Evolutionary conservation across 306 rosid species (phyloP), one percentile per base, ranked within the genome.

Genomic region (Ammopiptanthus mongolicus): DNA sequence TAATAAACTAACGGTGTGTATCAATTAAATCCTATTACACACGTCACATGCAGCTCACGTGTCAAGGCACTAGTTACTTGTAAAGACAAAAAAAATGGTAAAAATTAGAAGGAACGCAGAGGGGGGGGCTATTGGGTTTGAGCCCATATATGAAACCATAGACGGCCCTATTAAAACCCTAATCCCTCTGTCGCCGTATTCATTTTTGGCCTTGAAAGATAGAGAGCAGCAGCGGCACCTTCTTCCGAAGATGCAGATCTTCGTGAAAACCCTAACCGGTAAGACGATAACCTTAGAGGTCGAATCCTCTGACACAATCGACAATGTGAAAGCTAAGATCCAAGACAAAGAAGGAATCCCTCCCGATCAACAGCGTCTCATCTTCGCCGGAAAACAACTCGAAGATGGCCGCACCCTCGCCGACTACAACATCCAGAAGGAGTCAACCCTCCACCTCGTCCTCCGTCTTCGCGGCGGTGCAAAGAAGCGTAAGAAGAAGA

Each of bases 401-500:
- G 78, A 79, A 48, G 83, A 79, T 18, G 83, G 83, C 9, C 78
- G 83, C 9, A 79, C 83, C 50, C 78, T 79, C 8, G 78, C 83
- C 15, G 83, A 79, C 10, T 79, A 79, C 83, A 79, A 79, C 51
- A 79, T 79, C 61, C 83, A 72, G 79, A 80, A 80, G 70, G 83
- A 80, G 52, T 80, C 83, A 8, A 80, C 83, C 5, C 74, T 68
- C 19, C 74, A 68, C 74, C 74, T 68, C 9, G 83, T 80, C 10
- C 83, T 80, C 8, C 78, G 83, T 2, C 83, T 80, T 6, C 67
- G 79, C 8, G 83, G 83, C 3, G 83, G 83, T 13, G 79, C 83
- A 9, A 80, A 79, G 83, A 79, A 79, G 78, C 73, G 78, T 3
- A 79, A 79, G 83, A 79, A 79, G 83, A 79, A 79, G 83, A 80